Conservation (phyloP, 1,284 basidiomycete genomes). For the Amylostereum areolatum region DNA sequence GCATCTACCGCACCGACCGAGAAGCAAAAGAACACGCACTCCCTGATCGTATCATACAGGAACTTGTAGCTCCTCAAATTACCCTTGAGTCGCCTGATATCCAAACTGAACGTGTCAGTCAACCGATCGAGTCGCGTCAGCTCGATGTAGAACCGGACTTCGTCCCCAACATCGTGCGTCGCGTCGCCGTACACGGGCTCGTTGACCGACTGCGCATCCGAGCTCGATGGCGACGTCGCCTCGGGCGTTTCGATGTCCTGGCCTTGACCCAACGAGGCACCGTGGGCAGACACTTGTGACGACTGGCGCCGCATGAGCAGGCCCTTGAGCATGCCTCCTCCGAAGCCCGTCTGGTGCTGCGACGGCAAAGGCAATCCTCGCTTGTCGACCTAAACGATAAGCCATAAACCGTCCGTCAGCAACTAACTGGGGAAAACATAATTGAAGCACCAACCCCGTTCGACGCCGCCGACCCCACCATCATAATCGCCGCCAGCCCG, state of each 20-base stretch:
- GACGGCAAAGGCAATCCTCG: slow-evolving; percentile 77
- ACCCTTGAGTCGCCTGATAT: slow-evolving; percentile 89
- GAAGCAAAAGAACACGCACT: slow-evolving; percentile 48
- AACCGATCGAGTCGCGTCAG: slow-evolving; percentile 83
- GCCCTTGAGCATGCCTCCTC: slow-evolving; percentile 77
- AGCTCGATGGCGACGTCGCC: slow-evolving; percentile 3
- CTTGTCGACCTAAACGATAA: slow-evolving; percentile 60
- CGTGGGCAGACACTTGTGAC: slow-evolving; percentile 61
- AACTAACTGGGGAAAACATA: not conserved
- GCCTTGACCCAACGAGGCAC: slow-evolving; percentile 14
- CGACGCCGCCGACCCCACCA: slow-evolving; percentile 73
- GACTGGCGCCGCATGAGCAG: slow-evolving; percentile 84
- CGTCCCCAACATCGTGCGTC: slow-evolving; percentile 79
- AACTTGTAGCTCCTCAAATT: slow-evolving; percentile 91
- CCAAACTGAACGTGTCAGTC: slow-evolving; percentile 82
- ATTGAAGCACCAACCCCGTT: slow-evolving; percentile 45
- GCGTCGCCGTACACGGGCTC: slow-evolving; percentile 76
- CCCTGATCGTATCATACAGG: slow-evolving; percentile 83
- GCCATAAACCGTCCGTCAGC: not conserved
- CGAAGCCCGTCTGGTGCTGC: slow-evolving; percentile 53
- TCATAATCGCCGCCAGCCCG: slow-evolving; percentile 66
- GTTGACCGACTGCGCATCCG: slow-evolving; percentile 18
- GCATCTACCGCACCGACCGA: too few species aligned
- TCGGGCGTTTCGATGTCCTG: not conserved
- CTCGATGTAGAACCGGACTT: slow-evolving; percentile 91